phyloP scores from a whole-genome alignment of 1,284 basidiomycete genomes.

The Sporisorium exsertum region DNA sequence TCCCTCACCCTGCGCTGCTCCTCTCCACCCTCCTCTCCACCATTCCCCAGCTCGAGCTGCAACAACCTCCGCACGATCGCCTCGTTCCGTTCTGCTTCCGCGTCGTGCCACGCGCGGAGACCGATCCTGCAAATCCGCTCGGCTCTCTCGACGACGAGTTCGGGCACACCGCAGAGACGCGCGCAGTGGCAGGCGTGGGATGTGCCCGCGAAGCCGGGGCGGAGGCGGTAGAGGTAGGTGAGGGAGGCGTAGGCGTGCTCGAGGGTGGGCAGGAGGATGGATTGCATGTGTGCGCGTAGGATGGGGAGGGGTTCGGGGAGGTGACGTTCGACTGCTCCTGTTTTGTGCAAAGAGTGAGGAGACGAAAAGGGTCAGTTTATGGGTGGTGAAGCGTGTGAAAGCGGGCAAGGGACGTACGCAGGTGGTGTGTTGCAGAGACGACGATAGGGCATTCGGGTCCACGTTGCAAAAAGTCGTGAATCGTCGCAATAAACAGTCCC shows the following conservation, averaged over 20 bases:
- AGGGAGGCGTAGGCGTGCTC: conserved; percentile 20
- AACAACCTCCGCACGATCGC: conserved; percentile 34
- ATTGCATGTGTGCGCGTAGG: conserved; percentile 48
- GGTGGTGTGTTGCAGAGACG: conserved; percentile 44
- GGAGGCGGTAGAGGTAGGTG: conserved; percentile 44
- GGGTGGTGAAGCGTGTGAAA: too few species aligned
- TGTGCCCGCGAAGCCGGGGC: conserved; percentile 35
- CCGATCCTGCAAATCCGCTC: conserved; percentile 23
- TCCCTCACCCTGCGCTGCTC: background rate
- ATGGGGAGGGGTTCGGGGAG: conserved; percentile 28
- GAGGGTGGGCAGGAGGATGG: conserved; percentile 32
- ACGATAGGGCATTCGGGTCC: conserved; percentile 35
- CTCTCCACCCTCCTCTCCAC: conserved; percentile 2
- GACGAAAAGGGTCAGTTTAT: background rate
- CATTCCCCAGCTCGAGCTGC: conserved; percentile 21
- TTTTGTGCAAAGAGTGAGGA: too few species aligned
- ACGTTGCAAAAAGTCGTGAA: conserved; percentile 42
- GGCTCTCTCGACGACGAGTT: conserved; percentile 36
- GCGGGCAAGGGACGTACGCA: conserved; percentile 18
- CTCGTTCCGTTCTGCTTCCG: conserved; percentile 27
- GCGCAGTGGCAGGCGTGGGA: conserved; percentile 49
- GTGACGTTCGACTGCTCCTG: conserved; percentile 44
- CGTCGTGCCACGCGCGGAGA: conserved; percentile 24
- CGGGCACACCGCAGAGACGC: conserved; percentile 43
- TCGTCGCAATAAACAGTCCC: conserved; percentile 43